Evolutionary conservation across 225 moss, liverwort and hornwort species (phyloP).

Genomic region (Ulota crispa): DNA sequence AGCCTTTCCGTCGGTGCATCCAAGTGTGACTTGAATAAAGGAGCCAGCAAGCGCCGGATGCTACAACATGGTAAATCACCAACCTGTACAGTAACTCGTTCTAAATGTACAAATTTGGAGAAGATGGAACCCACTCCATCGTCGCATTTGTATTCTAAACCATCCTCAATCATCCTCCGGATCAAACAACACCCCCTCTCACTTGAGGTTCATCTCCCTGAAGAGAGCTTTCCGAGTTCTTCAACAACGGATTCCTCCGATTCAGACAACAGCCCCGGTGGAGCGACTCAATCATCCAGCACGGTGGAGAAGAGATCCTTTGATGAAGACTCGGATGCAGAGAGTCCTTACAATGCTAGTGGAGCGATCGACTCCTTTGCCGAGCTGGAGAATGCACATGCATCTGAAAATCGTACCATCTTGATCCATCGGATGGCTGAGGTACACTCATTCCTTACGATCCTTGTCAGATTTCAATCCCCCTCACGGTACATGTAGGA

Average conservation of each 20-base stretch:
- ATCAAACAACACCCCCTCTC: slow-evolving; percentile 61
- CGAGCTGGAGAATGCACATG: slow-evolving; percentile 59
- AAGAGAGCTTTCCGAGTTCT: slow-evolving; percentile 51
- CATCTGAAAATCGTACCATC: slow-evolving; percentile 63
- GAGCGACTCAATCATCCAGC: slow-evolving; percentile 50
- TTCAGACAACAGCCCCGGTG: slow-evolving; percentile 45
- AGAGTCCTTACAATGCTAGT: slow-evolving; percentile 46
- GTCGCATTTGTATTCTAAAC: slow-evolving; percentile 50
- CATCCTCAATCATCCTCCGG: slow-evolving; percentile 57
- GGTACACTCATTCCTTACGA: slow-evolving; percentile 32
- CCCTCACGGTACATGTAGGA: not conserved
- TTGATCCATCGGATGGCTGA: slow-evolving; percentile 77
- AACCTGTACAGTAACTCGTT: slow-evolving; percentile 53
- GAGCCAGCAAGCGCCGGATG: slow-evolving; percentile 25
- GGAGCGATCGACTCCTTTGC: slow-evolving; percentile 40
- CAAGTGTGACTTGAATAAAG: slow-evolving; percentile 27
- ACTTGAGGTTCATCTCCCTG: slow-evolving; percentile 55
- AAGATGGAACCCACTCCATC: slow-evolving; percentile 28
- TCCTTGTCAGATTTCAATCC: not conserved
- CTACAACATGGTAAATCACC: slow-evolving; percentile 31
- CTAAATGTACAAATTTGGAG: slow-evolving; percentile 37
- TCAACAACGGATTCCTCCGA: slow-evolving; percentile 53
- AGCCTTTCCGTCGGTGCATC: slow-evolving; percentile 33
- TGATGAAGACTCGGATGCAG: slow-evolving; percentile 58
- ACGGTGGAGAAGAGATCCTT: slow-evolving; percentile 40